Evolutionary conservation across 2,329 filamentous ascomycete species (phyloP).

Genomic region (Rhytidhysteron rufulum): DNA sequence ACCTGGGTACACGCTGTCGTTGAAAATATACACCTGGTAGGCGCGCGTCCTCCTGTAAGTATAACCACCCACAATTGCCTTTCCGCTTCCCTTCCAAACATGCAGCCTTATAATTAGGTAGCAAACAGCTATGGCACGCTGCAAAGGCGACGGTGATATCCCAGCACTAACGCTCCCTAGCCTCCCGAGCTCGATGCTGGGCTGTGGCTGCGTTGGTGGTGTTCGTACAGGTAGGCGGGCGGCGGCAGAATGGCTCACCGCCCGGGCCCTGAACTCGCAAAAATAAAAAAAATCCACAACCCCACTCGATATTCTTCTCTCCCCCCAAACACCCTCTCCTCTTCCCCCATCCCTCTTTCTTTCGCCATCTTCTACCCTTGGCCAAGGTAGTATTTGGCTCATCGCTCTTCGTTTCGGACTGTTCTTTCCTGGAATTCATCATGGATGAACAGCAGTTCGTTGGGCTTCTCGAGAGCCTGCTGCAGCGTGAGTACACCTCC

Average conservation of each 20-base stretch:
- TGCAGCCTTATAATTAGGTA: no score
- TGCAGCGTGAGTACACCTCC: conserved; percentile 66
- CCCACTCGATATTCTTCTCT: background rate
- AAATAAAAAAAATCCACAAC: background rate
- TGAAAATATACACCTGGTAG: no score
- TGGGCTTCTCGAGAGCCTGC: conserved; percentile 78
- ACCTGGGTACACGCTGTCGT: no score
- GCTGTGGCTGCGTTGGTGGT: background rate
- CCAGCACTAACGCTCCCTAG: no score
- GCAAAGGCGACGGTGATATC: no score
- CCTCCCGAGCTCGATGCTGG: no score
- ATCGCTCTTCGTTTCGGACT: conserved; percentile 9
- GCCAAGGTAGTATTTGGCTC: conserved; percentile 11
- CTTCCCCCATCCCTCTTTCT: background rate
- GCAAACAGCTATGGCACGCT: no score
- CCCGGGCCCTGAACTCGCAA: background rate
- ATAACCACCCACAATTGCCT: no score
- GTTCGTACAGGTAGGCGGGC: background rate
- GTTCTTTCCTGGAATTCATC: conserved; percentile 8
- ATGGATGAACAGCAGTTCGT: conserved; percentile 85
- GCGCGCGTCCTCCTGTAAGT: no score
- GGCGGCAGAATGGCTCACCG: background rate
- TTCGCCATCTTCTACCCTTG: background rate
- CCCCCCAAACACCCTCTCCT: background rate
- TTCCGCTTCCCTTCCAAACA: no score